Percentiles rank a stretch among this genome's conserved stretches.
phyloP scores from a whole-genome alignment of 768 basidiomycete genomes.

The Boletus rubroflammeus region DNA sequence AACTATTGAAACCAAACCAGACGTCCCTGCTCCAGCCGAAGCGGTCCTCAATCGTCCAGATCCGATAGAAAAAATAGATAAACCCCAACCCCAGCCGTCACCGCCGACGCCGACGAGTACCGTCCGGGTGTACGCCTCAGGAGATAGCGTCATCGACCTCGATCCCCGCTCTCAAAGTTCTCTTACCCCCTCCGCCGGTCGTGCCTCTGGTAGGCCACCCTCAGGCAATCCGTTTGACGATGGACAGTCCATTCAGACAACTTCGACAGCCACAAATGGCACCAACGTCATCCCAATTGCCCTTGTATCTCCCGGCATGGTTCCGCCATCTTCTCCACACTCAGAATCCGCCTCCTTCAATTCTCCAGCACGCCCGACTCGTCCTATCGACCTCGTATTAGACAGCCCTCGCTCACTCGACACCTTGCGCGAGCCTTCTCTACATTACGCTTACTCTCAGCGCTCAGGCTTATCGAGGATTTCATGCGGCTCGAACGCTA shows the following conservation, averaged over 20 bases:
- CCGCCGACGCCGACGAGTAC: constrained; percentile 25
- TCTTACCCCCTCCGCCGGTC: constrained; percentile 9
- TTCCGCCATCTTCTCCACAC: constrained; percentile 29
- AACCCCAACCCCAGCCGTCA: constrained; percentile 33
- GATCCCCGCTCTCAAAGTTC: constrained; percentile 48
- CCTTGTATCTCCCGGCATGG: constrained; percentile 60
- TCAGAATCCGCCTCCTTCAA: constrained; percentile 31
- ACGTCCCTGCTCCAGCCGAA: constrained; percentile 70
- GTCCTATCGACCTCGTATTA: constrained; percentile 58
- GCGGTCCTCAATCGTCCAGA: constrained; percentile 81
- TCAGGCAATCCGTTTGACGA: constrained; percentile 73
- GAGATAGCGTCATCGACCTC: constrained; percentile 55
- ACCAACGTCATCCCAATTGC: constrained; percentile 89
- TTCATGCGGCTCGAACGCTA: constrained; percentile 73
- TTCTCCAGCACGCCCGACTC: constrained; percentile 51
- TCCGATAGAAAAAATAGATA: constrained; percentile 75
- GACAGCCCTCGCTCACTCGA: constrained; percentile 60
- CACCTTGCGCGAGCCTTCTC: constrained; percentile 37
- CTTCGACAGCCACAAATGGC: constrained; percentile 64
- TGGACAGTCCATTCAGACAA: constrained; percentile 74
- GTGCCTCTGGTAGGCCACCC: constrained; percentile 21
- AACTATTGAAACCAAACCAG: constrained; percentile 43
- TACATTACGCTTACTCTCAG: constrained; percentile 44
- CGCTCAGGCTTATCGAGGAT: constrained; percentile 55
- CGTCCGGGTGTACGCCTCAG: constrained; percentile 48